Conservation (phyloP, 768 basidiomycete species). For the Paxillus ammoniavirescens region DNA sequence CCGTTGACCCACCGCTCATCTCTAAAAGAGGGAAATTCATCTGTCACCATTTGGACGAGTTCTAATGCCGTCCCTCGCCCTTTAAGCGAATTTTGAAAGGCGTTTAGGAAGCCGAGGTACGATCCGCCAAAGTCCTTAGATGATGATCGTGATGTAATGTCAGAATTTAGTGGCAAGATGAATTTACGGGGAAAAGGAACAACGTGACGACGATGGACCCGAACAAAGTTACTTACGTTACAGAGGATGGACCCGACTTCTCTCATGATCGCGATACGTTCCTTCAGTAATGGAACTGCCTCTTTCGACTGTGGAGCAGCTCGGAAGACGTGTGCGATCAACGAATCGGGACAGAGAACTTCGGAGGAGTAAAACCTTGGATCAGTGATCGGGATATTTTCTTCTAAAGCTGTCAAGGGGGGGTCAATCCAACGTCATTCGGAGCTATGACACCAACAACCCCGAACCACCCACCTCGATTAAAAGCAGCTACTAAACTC, state of each 20-base stretch:
- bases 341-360: conserved; percentile 62
- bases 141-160: background rate
- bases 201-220: background rate
- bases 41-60: conserved; percentile 67
- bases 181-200: background rate
- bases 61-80: conserved; percentile 66
- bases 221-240: conserved; percentile 44
- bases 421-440: background rate
- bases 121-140: conserved; percentile 66
- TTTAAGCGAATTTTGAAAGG: conserved; percentile 53
- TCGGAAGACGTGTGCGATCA: conserved; percentile 70
- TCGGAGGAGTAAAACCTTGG: conserved; percentile 78
- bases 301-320: conserved; percentile 57
- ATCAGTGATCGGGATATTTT: conserved; percentile 73
- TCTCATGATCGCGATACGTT: conserved; percentile 76
- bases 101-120: conserved; percentile 61
- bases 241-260: conserved; percentile 73
- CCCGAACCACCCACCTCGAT: conserved; percentile 54
- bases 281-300: conserved; percentile 61
- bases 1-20: conserved; percentile 64
- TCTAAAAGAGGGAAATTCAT: conserved; percentile 72
- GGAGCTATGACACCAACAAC: background rate
- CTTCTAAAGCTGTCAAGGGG: conserved; percentile 60
- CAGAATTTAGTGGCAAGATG: background rate
- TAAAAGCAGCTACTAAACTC: conserved; percentile 81